Base-by-base conservation (phyloP, 2,329 filamentous ascomycete genomes). In the Tolypocladium ovalisporum region DNA sequence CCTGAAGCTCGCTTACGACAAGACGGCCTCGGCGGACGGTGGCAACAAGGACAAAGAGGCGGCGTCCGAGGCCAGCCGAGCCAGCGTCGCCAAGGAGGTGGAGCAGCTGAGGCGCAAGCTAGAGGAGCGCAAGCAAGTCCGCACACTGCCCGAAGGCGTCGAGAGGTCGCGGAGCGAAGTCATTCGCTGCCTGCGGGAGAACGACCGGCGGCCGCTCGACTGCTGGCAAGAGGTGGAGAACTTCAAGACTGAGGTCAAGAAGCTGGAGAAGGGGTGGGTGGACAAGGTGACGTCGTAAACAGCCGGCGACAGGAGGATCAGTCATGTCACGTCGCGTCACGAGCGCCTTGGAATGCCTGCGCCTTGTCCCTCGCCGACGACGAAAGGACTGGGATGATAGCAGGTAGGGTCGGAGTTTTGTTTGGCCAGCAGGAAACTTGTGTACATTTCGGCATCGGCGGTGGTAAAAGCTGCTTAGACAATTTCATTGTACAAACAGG, bases 151-250 rank as follows among this genome's bases (percentile, higher is more conserved):
- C 64, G 83, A 86, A 61, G 76, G 76, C 54, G 84, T 96, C 54
- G 85, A 90, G 73, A 81, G 79, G 69, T 89, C 91, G 24, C 87
- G 90, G 72, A 78, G 83, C 64, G 84, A 86, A 59, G 85, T 97
- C 57, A 83, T 94, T 61, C 81, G 82, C 65, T 97, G 93, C 71
- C 77, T 97, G 77, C 79, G 88, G 61, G 80, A 87, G 67, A 87
- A 97, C 72, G 92, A 97, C 74, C 81, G 90, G 62, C 82, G 90
- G 71, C 92, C 93, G 70, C 77, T 97, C 69, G 89, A 97, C 77
- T 97, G 93, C 81, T 97, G 89, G 88, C 82, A 86, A 73, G 91
- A 97, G 81, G 90, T 97, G 29, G 88, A 95, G 76, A 79, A 79
- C 24, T 97, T 97, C 74, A 96, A 92, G 83, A 81, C 82, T 66